These are phyloP conservation scores for Leptographium procerum DNA, from an alignment of 2,329 filamentous ascomycete species.

Conservation along the genomic window DNA sequence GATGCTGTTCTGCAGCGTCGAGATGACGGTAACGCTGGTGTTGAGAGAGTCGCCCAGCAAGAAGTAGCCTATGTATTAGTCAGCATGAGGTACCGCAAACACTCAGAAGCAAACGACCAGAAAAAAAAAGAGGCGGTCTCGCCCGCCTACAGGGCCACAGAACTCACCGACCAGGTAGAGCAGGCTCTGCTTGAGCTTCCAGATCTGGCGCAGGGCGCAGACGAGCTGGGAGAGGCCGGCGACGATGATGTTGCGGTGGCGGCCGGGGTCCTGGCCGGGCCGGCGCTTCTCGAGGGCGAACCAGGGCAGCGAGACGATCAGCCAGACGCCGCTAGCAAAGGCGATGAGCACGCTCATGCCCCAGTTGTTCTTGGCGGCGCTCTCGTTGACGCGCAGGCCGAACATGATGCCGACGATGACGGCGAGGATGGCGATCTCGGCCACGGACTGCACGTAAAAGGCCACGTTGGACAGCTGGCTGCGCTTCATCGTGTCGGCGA, in stretches of 20 bases:
- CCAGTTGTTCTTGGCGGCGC: constrained; percentile 1
- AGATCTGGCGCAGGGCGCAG: neutral
- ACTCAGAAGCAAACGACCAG: too few relatives aligned
- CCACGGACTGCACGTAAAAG: neutral
- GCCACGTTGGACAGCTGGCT: constrained; percentile 1
- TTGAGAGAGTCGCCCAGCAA: constrained; percentile 14
- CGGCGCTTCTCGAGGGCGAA: constrained; percentile 15
- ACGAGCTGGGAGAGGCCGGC: neutral
- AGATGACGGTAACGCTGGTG: constrained; percentile 13
- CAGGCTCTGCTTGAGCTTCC: neutral
- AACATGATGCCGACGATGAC: constrained; percentile 1
- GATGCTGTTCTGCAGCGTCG: constrained; percentile 14
- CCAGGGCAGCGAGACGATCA: constrained; percentile 12
- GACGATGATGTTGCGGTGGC: neutral
- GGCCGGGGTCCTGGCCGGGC: constrained; percentile 10
- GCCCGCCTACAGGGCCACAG: neutral
- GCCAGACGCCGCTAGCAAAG: constrained; percentile 1
- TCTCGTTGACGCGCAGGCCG: neutral
- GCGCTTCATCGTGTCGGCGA: constrained; percentile 1
- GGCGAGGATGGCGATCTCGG: constrained; percentile 2
- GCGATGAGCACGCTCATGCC: neutral
- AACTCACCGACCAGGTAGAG: constrained; percentile 5
- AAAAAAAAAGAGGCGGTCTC: too few relatives aligned
- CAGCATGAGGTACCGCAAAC: too few relatives aligned
- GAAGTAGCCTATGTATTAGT: constrained; percentile 10